Evolutionary conservation across 257 asterid species (phyloP), one percentile per base, ranked within the genome.

Genomic region (Salvia miltiorrhiza): DNA sequence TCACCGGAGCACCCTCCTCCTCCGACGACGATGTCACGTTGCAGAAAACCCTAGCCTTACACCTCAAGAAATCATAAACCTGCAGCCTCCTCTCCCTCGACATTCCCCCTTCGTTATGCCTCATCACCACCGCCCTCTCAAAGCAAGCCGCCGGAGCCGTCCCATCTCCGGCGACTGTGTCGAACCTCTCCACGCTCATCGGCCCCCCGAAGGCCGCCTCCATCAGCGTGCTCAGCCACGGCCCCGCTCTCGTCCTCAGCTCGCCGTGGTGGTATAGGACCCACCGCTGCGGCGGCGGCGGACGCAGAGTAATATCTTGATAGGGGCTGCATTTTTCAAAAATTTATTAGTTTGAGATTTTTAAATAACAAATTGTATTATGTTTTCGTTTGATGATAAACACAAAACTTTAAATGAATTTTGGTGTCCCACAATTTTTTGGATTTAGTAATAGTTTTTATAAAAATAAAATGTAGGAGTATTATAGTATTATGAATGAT

Each of bases 101-200:
- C 94, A 90, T 81, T 41, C 95, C 97, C 1, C 97, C 95, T 76
- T 88, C 97, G 21, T 86, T 88, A 32, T 88, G 97, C 77, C 97
- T 79, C 96, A 84, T 90, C 60, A 90, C 96, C 67, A 78, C 84
- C 0, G 88, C 79, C 78, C 72, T 78, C 78, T 86, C 92, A 33
- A 90, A 86, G 60, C 95, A 90, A 30, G 2, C 21, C 52, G 2
- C 21, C 52, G 52, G 52, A 56, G 60, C 23, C 0, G 53, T 65
- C 7, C 7, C 50, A 0, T 7, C 19, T 2, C 14, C 54, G 10
- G 68, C 47, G 19, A 14, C 50, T 7, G 0, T 12, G 1, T 69
- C 77, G 14, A 86, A 80, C 0, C 12, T 66, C 58, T 90, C 88
- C 2, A 90, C 66, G 0, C 67, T 44, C 4, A 77, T 43, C 0